Evolutionary conservation across 176 grass and related monocot species (phyloP).

Genomic region (Paspalum vaginatum): DNA sequence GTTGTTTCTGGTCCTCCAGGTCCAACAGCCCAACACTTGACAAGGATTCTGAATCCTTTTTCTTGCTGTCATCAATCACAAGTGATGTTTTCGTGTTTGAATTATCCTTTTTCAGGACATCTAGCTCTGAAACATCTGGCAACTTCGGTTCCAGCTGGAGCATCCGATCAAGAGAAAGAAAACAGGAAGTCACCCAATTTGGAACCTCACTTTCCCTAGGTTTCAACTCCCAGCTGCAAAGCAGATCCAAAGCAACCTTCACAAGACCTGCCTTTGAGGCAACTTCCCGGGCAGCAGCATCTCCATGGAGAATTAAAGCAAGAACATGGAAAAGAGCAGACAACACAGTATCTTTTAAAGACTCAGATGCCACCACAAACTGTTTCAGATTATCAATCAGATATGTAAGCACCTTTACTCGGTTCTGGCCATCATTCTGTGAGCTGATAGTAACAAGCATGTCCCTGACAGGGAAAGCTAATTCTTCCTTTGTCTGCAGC

Average conservation of each 20-base stretch:
- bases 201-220: conserved; percentile 59
- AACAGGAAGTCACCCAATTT: conserved; percentile 94
- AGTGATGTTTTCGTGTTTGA: conserved; percentile 49
- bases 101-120: conserved; percentile 80
- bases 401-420: conserved; percentile 75
- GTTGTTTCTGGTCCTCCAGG: conserved; percentile 73
- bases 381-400: conserved; percentile 93
- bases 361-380: conserved; percentile 47
- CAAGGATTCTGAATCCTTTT: conserved; percentile 53
- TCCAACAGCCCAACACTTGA: conserved; percentile 60
- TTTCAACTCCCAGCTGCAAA: conserved; percentile 70
- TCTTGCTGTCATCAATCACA: conserved; percentile 74
- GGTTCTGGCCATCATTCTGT: conserved; percentile 93
- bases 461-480: conserved; percentile 91
- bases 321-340: conserved; percentile 91
- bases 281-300: conserved; percentile 75
- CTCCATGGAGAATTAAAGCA: conserved; percentile 94
- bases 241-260: conserved; percentile 81
- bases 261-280: conserved; percentile 72
- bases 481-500: conserved; percentile 74
- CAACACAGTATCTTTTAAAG: conserved; percentile 53
- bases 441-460: conserved; percentile 91
- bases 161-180: conserved; percentile 96
- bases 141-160: conserved; percentile 88
- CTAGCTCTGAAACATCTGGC: conserved; percentile 73